phyloP scores from a whole-genome alignment of 225 moss, liverwort and hornwort genomes.

The Pseudoscleropodium purum region DNA sequence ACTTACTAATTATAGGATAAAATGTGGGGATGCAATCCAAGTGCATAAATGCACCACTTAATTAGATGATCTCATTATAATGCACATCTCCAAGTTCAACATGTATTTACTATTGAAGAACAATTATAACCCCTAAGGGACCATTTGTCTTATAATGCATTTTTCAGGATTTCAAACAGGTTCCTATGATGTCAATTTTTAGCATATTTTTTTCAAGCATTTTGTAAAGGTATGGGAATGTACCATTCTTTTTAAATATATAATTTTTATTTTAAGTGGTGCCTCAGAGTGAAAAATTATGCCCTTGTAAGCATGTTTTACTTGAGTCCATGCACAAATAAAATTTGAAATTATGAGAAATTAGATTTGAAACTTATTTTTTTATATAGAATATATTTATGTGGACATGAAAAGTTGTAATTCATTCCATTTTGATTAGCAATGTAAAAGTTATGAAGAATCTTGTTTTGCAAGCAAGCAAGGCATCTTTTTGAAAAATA shows the following conservation, averaged over 20 bases:
- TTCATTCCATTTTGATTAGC: background rate
- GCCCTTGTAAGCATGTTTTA: background rate
- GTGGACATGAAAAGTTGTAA: background rate
- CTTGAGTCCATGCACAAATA: background rate
- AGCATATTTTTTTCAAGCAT: too few species aligned
- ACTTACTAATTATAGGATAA: background rate
- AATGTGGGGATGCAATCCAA: background rate
- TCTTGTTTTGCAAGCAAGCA: background rate
- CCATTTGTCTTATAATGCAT: fast-evolving
- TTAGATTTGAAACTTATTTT: background rate
- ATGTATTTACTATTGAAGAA: background rate
- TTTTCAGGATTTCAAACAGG: fast-evolving
- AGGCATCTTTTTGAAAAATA: fast-evolving
- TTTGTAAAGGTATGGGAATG: background rate
- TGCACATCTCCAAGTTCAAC: background rate
- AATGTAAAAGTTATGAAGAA: background rate
- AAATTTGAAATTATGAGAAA: fast-evolving
- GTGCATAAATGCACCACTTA: background rate
- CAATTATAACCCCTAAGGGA: background rate
- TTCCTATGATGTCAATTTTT: background rate
- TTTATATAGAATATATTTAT: background rate
- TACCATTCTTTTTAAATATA: background rate
- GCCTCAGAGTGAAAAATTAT: fast-evolving
- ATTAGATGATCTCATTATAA: background rate
- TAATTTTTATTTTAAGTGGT: background rate